Base-by-base conservation (phyloP, 2,329 filamentous ascomycete genomes). In the Alternaria arbusti region DNA sequence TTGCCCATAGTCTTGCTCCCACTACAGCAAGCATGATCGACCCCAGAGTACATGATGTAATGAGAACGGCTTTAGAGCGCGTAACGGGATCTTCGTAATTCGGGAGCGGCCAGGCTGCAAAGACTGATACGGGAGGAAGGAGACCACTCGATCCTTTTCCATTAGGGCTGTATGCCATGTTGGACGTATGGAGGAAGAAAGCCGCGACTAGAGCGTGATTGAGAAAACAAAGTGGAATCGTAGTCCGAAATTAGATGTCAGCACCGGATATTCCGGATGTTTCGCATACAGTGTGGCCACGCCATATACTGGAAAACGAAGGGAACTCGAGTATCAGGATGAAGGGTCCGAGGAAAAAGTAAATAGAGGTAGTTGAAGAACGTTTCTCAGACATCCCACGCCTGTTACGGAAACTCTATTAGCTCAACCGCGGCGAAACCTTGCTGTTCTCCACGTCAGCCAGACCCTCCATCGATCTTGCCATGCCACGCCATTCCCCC, bases 81-180 rank as follows among this genome's bases (percentile, higher is more conserved):
- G 57, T 67, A 11, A 43, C 15, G 4, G 67, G 66, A 22, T 67
- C 47, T 11, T 60, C 54, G 47, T 68, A 70, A 26, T 71, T 70
- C n/a, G 61, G 59, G 11, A 49, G 8, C 12, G 69, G 69, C 69
- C 68, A 70, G 26, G 52, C 54, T 10, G 52, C 8, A 13, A 65
- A 30, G 11, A 65, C 54, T 44, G 66, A 60, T 23, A 69, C 17
- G 22, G 69, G 67, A 47, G 69, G 61, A 32, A 63, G 58, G 20
- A 65, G 56, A 25, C 62, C 59, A 28, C 66, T 67, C 11, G 66
- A 30, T 13, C 54, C 54, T 23, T 45, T n/a, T 20, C 54, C 59
- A 15, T 62, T 62, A 8, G 20, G 40, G 20, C 23, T 54, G n/a
- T 36, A 25, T 17, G 55, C 23, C 28, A 51, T 62, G 26, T 17